These are phyloP conservation scores for Arbutus unedo DNA, from an alignment of 148 eudicot genomes.

Conservation along the genomic window DNA sequence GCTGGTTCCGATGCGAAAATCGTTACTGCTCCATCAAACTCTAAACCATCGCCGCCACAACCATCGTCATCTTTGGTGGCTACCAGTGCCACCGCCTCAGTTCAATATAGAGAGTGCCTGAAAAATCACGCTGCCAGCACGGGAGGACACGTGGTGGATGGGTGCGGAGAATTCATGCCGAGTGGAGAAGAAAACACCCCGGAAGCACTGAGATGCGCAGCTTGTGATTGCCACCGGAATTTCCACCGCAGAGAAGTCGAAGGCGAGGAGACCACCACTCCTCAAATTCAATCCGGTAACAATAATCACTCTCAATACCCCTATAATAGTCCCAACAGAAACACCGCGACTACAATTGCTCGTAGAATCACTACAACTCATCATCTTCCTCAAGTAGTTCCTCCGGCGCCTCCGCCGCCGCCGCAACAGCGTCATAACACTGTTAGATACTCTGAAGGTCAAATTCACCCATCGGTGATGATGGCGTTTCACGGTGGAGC, in stretches of 20 bases:
- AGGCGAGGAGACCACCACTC: slow-evolving; percentile 17
- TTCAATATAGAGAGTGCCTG: slow-evolving; percentile 57
- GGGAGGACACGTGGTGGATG: slow-evolving; percentile 73
- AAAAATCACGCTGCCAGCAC: slow-evolving; percentile 73
- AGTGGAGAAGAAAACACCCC: slow-evolving; percentile 48
- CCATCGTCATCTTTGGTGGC: background rate
- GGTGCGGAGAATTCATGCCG: slow-evolving; percentile 93
- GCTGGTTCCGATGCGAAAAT: slow-evolving; percentile 2
- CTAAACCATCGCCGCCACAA: slow-evolving; percentile 1
- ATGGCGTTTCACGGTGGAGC: slow-evolving; percentile 58
- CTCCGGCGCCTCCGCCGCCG: slow-evolving; percentile 6
- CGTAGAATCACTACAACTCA: background rate
- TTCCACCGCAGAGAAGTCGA: slow-evolving; percentile 65
- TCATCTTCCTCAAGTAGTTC: background rate
- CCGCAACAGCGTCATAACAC: background rate
- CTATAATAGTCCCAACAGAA: slow-evolving; percentile 14
- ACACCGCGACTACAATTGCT: background rate
- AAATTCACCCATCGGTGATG: slow-evolving; percentile 37
- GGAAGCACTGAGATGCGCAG: slow-evolving; percentile 62
- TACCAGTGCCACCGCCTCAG: background rate
- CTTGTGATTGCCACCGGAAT: slow-evolving; percentile 86
- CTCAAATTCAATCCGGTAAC: slow-evolving; percentile 8
- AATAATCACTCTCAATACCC: slow-evolving; percentile 22
- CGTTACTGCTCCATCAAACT: slow-evolving; percentile 7
- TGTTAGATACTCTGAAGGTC: background rate